Evolutionary conservation across 768 basidiomycete species (phyloP).

Genomic region (Rhodotorula kratochvilovae): DNA sequence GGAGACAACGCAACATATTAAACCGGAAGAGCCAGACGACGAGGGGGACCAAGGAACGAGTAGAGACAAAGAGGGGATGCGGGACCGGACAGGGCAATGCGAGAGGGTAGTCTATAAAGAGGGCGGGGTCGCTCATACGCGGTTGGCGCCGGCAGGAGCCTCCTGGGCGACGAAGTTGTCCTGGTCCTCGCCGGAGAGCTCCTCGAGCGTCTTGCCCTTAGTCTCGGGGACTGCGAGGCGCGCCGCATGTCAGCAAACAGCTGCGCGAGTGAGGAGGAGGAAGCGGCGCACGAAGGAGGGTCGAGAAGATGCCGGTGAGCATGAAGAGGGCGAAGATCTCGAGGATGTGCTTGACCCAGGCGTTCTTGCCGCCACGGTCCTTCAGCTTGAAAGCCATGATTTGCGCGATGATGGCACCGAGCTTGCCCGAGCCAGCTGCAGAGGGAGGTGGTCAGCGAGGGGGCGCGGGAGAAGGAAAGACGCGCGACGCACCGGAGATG

Average conservation of each 20-base stretch:
- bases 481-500: constrained; percentile 50
- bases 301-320: constrained; percentile 77
- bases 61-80: not conserved
- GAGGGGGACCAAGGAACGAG: not conserved
- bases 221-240: constrained; percentile 61
- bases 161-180: not conserved
- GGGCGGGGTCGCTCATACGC: not conserved
- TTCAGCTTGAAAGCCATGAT: constrained; percentile 49
- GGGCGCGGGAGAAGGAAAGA: not conserved
- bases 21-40: too few species aligned
- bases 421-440: constrained; percentile 62
- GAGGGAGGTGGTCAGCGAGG: not conserved
- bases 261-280: too few species aligned
- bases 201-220: constrained; percentile 49
- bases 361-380: constrained; percentile 62
- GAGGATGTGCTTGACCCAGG: constrained; percentile 48
- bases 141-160: not conserved
- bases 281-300: constrained; percentile 53
- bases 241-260: not conserved
- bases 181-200: constrained; percentile 43
- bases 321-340: constrained; percentile 70
- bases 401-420: constrained; percentile 60
- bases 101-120: not conserved
- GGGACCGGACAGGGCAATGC: not conserved
- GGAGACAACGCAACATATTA: too few species aligned